phyloP scores from a whole-genome alignment of 2,329 filamentous ascomycete genomes.

The Venturia asperata region DNA sequence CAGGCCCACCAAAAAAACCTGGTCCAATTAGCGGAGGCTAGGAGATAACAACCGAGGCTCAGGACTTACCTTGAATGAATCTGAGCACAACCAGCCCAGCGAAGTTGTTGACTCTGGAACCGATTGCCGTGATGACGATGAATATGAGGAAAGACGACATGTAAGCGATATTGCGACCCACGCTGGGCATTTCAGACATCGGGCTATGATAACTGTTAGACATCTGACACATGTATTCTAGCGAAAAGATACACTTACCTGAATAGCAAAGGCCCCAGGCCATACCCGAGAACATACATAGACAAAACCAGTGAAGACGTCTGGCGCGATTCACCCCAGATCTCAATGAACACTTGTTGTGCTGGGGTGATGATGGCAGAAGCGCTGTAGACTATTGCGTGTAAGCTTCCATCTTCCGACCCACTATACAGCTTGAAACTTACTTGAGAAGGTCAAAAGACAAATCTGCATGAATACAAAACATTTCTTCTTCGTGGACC shows the following conservation, averaged over 20 bases:
- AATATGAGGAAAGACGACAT: constrained; percentile 18
- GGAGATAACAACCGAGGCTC: neutral
- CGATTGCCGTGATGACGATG: constrained; percentile 17
- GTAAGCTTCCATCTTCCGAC: neutral
- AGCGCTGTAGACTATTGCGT: constrained; percentile 16
- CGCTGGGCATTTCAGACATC: constrained; percentile 19
- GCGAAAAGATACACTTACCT: neutral
- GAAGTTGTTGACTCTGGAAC: constrained; percentile 14
- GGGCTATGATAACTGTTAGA: neutral
- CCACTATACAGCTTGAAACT: neutral
- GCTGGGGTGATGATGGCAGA: constrained; percentile 15
- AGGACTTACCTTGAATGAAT: constrained; percentile 19
- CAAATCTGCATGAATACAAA: constrained; percentile 15
- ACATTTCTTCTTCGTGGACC: constrained; percentile 16
- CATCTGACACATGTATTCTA: neutral
- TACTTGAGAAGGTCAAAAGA: constrained; percentile 18
- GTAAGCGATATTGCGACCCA: constrained; percentile 20
- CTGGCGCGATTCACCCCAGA: constrained; percentile 10
- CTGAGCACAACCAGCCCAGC: constrained; percentile 18
- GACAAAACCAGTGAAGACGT: constrained; percentile 17
- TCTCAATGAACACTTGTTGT: constrained; percentile 6
- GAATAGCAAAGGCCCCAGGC: constrained; percentile 12
- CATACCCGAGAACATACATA: constrained; percentile 19
- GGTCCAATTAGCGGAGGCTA: neutral
- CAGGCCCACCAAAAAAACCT: constrained; percentile 20